A percentile compares a stretch with the other conserved stretches of the same genome.
phyloP scores from a whole-genome alignment of 805 yeast species.

The Limtongia smithiae region DNA sequence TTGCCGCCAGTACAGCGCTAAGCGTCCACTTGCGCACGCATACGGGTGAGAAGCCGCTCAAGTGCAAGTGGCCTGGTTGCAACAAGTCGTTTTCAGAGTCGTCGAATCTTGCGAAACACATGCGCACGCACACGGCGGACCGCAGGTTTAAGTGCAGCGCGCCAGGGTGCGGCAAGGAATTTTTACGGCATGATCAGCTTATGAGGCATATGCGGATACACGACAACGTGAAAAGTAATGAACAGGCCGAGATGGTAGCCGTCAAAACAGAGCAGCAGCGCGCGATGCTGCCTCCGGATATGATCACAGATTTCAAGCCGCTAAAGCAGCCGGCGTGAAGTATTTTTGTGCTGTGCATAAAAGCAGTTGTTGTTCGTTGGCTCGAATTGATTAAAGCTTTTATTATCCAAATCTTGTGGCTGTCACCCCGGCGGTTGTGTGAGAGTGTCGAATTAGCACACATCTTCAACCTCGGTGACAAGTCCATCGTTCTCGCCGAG shows the following conservation, averaged over 20 bases:
- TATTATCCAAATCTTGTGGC: no score
- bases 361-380: no score
- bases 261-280: no score
- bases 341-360: no score
- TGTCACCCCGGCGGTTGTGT: no score
- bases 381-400: no score
- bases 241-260: no score
- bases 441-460: constrained; percentile 45
- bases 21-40: constrained; percentile 83
- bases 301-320: no score
- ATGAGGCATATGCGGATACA: constrained; percentile 31
- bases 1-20: constrained; percentile 78
- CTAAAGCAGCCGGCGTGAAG: no score
- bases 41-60: constrained; percentile 84
- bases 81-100: constrained; percentile 83
- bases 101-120: constrained; percentile 82
- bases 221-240: not conserved
- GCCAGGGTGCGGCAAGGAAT: constrained; percentile 31
- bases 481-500: constrained; percentile 60
- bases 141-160: constrained; percentile 26
- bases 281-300: no score
- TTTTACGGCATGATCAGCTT: constrained; percentile 32
- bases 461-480: constrained; percentile 52
- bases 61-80: constrained; percentile 77
- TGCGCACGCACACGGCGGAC: constrained; percentile 60